These are phyloP conservation scores for Phytophthora cactorum DNA, from an alignment of 352 stramenopile genomes.

Conservation along the genomic window DNA sequence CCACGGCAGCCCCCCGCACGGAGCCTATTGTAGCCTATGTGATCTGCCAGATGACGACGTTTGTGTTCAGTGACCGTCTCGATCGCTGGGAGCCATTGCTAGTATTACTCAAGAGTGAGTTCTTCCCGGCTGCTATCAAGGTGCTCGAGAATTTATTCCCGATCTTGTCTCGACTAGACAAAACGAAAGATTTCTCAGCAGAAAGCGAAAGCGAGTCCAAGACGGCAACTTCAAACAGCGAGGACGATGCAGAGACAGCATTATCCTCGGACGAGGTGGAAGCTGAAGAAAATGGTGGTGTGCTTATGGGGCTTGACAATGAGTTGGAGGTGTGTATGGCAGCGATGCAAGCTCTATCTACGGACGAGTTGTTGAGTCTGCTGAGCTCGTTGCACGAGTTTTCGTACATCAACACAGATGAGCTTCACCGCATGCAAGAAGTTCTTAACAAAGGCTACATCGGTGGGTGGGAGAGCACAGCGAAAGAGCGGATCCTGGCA, in stretches of 20 bases:
- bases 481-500: slow-evolving; percentile 66
- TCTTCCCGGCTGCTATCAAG: slow-evolving; percentile 68
- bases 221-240: slow-evolving; percentile 26
- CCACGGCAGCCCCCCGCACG: slow-evolving; percentile 60
- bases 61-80: slow-evolving; percentile 74
- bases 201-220: slow-evolving; percentile 31
- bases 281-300: slow-evolving; percentile 13
- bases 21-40: slow-evolving; percentile 89
- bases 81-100: slow-evolving; percentile 87
- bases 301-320: slow-evolving; percentile 46
- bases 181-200: slow-evolving; percentile 29
- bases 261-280: slow-evolving; percentile 16
- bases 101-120: slow-evolving; percentile 68
- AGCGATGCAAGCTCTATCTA: slow-evolving; percentile 70
- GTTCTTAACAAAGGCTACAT: slow-evolving; percentile 85
- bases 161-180: slow-evolving; percentile 63
- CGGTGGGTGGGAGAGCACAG: slow-evolving; percentile 73
- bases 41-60: slow-evolving; percentile 83
- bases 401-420: slow-evolving; percentile 82
- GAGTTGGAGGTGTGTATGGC: slow-evolving; percentile 77
- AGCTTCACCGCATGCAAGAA: slow-evolving; percentile 73
- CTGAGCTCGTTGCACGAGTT: slow-evolving; percentile 64
- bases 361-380: slow-evolving; percentile 66
- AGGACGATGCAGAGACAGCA: slow-evolving; percentile 7
- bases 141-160: slow-evolving; percentile 81